Base-by-base conservation (phyloP, 169 alveolate species). In the Pseudocohnilembus persalinus region DNA sequence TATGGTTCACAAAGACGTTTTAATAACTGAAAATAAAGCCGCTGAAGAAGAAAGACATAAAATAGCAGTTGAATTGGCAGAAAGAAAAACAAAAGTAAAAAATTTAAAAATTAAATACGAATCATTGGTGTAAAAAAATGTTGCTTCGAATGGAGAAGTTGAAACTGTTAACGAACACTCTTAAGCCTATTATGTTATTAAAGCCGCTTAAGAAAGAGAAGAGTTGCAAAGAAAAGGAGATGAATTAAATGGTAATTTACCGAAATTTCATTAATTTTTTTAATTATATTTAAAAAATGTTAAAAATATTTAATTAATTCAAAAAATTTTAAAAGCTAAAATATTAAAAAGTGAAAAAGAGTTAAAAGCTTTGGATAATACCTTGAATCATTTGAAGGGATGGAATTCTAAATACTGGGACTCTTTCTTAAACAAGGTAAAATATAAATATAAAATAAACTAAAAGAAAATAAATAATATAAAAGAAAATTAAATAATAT, bases 11-110 rank as follows among this genome's bases (percentile, higher is more conserved):
- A 92, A 94, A 89, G 99, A 97, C 72, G 90, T 94, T 6, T 92
- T 96, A 26, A 93, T 90, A 29, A 94, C 97, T 29, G 97, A 97
- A 83, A 88, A 91, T 80, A 93, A 96, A 80, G 97, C 97, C 26
- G 97, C 97, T 26, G 99, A 97, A 89, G 99, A 97, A 79, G 98
- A 97, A 88, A 93, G 96, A 87, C 98, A 95, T 82, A 96, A 96
- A 84, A 94, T 95, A 29, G 96, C 97, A 0, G 96, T 93, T 28
- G 99, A 97, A 85, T 93, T 96, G 30, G 94, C 97, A 49, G 96
- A 95, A 65, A 90, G 98, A 87, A 88, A 94, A 88, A 90, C 88
- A 77, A 95, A 96, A 86, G 97, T 96, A 0, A 92, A 95, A 87
- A 96, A 95, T 82, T 89, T 97, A 31, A 95, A 93, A 84, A 91